Evolutionary conservation across 129 eudicot genomes (phyloP), one percentile per base, ranked within the genome.

Genomic region (Lactuca sativa): DNA sequence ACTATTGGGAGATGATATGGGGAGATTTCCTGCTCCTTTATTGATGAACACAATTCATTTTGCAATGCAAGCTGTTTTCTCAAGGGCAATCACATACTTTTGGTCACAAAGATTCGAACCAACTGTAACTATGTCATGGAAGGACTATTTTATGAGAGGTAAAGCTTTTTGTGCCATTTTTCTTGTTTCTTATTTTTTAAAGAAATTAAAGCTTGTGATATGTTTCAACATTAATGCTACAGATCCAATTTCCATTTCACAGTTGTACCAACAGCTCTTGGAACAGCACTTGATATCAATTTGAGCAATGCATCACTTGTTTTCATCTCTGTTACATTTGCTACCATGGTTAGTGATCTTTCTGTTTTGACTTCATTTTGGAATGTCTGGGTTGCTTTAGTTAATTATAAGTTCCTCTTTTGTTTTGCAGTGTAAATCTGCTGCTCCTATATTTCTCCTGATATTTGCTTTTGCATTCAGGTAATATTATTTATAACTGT

Each of bases 271-370:
- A 89, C 88, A 9, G 95, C 95, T 78, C 77, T 93, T 16, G 88
- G 95, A 75, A 93, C 99, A 56, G 99, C 99, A 64, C 73, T 93
- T 88, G 99, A 93, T 83, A 74, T 93, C 67, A 93, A 93, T 76
- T 82, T 93, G 75, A 93, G 99, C 97, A 93, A 93, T 66, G 95
- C 88, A 53, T 93, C 99, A 16, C 97, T 93, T 49, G 99, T 93
- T 85, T 93, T 89, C 83, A 90, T 93, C 68, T 81, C 99, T 41
- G 99, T 93, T 67, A 93, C 97, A 73, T 93, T 93, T 87, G 99
- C 99, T 77, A 93, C 99, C 54, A 93, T 93, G 99, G 99, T 93
- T 57, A 31, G 90, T 86, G 60, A 58, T 71, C 48, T 5, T 74
- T 84, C 75, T 70, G 36, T 60, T 33, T 38, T 70, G 32, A 32